Base-by-base conservation (phyloP, 306 rosid species). In the Cyclanthera cordifolia region DNA sequence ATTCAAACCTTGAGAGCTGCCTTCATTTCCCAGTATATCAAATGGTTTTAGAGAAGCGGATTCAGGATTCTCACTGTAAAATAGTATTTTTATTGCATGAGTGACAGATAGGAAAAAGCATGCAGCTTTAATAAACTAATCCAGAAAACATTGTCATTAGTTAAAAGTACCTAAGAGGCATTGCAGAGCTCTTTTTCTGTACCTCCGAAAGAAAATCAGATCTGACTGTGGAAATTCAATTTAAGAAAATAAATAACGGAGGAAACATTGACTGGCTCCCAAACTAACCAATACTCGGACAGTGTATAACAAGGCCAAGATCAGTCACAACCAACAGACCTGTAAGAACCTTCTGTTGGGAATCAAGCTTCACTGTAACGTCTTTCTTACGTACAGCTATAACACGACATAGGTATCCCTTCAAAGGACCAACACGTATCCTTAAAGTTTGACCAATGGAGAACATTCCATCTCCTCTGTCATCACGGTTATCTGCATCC, bases 371-470 rank as follows among this genome's bases (percentile, higher is more conserved):
- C 73, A 94, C 99, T 16, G 97, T 94, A 73, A 94, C 85, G 78
- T 90, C 99, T 46, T 78, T 67, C 46, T 92, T 95, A 1, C 90
- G 99, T 54, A 90, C 78, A 46, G 91, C 99, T 79, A 87, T 73
- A 69, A 90, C 94, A 37, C 99, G 96, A 77, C 99, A 90, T 20
- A 90, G 90, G 79, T 90, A 94, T 60, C 99, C 99, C 88, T 94
- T 94, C 73, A 94, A 84, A 21, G 97, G 99, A 77, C 99, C 99
- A 54, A 94, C 77, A 60, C 90, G 92, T 72, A 94, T 94, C 83
- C 99, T 88, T 80, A 94, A 80, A 67, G 89, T 81, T 86, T 94
- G 99, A 80, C 99, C 99, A 78, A 94, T 88, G 53, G 90, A 74
- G 84, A 85, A 94, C 70, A 71, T 47, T 75, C 73, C 85, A 76